Conservation (phyloP, 2,329 filamentous ascomycete genomes). For the Claviceps purpurea region DNA sequence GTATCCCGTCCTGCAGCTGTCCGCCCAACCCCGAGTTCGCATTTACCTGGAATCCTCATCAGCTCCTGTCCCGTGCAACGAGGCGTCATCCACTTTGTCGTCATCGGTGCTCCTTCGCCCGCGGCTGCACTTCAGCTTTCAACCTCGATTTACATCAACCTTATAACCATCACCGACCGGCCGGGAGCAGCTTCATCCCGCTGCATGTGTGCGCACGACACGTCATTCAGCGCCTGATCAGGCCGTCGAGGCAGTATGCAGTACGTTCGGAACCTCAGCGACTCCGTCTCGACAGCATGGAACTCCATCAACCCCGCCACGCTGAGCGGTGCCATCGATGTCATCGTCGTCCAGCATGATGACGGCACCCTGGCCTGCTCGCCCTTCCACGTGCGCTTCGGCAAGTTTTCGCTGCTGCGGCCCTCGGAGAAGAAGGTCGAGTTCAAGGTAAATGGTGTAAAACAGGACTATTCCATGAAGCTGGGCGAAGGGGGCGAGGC, state of each 20-base stretch:
- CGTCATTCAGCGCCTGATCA: too few relatives aligned
- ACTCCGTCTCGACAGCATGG: slow-evolving; percentile 96
- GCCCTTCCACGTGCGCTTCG: slow-evolving; percentile 96
- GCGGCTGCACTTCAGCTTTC: background rate
- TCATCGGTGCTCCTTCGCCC: background rate
- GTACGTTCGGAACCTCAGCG: slow-evolving; percentile 92
- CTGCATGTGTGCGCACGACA: background rate
- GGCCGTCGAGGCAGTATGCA: slow-evolving; percentile 53
- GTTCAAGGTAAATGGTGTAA: slow-evolving; percentile 84
- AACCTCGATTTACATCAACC: background rate
- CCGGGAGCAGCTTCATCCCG: background rate
- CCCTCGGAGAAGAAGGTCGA: slow-evolving; percentile 98
- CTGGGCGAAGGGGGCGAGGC: slow-evolving; percentile 93
- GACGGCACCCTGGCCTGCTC: slow-evolving; percentile 85
- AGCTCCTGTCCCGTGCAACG: background rate
- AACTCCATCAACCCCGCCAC: slow-evolving; percentile 98
- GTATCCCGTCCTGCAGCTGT: too few relatives aligned
- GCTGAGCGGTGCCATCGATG: slow-evolving; percentile 93
- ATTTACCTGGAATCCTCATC: background rate
- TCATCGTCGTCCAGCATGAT: slow-evolving; percentile 93
- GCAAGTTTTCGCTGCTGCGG: slow-evolving; percentile 90
- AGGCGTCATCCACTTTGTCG: background rate
- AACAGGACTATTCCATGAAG: slow-evolving; percentile 96
- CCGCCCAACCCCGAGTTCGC: too few relatives aligned
- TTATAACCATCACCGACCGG: background rate